A percentile compares a stretch with the other conserved stretches of the same genome.
These are phyloP conservation scores for Diaporthe amygdali DNA, from an alignment of 2,329 filamentous ascomycete species.

Conservation along the genomic window DNA sequence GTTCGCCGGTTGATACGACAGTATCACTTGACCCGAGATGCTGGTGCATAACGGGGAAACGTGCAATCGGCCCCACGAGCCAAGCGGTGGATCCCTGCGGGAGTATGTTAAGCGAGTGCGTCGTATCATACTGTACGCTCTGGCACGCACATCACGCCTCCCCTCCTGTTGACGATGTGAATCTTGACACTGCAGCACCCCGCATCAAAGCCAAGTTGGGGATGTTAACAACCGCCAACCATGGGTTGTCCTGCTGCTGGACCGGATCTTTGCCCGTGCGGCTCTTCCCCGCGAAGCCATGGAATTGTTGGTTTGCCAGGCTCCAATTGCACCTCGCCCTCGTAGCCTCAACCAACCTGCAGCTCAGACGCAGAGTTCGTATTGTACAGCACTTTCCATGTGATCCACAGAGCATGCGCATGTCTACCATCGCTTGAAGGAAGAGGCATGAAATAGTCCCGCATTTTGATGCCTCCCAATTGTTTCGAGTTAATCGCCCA, in stretches of 20 bases:
- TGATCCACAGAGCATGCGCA: not conserved
- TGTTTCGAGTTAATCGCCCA: conserved; percentile 6
- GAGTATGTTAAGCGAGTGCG: not conserved
- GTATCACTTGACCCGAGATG: conserved; percentile 14
- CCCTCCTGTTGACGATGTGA: not conserved
- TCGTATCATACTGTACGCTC: not conserved
- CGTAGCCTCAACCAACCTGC: too few relatives aligned
- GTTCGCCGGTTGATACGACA: conserved; percentile 10
- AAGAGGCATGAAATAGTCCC: conserved; percentile 3
- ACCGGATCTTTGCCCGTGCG: not conserved
- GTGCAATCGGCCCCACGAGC: conserved; percentile 6
- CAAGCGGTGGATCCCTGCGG: not conserved
- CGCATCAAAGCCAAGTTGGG: not conserved
- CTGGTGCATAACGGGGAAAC: conserved; percentile 2
- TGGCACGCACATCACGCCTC: not conserved
- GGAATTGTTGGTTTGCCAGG: not conserved
- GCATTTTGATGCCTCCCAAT: not conserved
- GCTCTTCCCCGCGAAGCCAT: not conserved
- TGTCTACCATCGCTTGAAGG: not conserved
- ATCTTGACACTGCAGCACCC: conserved; percentile 5
- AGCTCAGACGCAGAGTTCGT: not conserved
- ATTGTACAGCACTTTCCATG: not conserved
- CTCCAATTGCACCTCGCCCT: too few relatives aligned
- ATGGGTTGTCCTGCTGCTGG: not conserved
- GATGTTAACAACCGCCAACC: not conserved